Evolutionary conservation across 257 asterid genomes (phyloP).

Genomic region (Eustoma russellianum): DNA sequence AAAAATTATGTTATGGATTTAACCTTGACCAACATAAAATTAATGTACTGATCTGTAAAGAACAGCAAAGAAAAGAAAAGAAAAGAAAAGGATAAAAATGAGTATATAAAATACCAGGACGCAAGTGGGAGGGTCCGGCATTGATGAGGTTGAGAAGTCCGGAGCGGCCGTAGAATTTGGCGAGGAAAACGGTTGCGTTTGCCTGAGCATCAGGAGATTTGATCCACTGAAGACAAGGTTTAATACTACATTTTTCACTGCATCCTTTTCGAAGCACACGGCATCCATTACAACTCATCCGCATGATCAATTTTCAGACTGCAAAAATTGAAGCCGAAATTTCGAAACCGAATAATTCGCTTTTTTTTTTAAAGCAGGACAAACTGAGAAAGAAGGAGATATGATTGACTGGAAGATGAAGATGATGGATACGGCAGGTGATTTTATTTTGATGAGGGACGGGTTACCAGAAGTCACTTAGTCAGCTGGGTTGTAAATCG

Average conservation of each 20-base stretch:
- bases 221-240: slow-evolving; percentile 38
- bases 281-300: slow-evolving; percentile 46
- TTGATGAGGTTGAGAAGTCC: slow-evolving; percentile 37
- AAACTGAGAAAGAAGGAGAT: background rate
- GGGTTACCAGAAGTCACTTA: no score
- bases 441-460: no score
- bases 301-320: slow-evolving; percentile 9
- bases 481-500: no score
- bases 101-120: slow-evolving; percentile 38
- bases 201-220: slow-evolving; percentile 34
- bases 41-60: background rate
- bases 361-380: no score
- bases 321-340: no score
- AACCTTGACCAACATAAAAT: no score
- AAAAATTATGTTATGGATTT: no score
- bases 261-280: slow-evolving; percentile 40
- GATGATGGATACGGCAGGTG: no score
- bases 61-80: no score
- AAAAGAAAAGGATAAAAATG: no score
- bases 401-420: background rate
- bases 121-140: slow-evolving; percentile 27
- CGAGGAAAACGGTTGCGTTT: slow-evolving; percentile 36
- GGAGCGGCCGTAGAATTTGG: slow-evolving; percentile 42
- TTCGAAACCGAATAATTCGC: background rate
- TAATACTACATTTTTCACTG: slow-evolving; percentile 23